Evolutionary conservation across 192 early-diverging fungal genomes (phyloP).

Genomic region (Geranomyces michiganensis): DNA sequence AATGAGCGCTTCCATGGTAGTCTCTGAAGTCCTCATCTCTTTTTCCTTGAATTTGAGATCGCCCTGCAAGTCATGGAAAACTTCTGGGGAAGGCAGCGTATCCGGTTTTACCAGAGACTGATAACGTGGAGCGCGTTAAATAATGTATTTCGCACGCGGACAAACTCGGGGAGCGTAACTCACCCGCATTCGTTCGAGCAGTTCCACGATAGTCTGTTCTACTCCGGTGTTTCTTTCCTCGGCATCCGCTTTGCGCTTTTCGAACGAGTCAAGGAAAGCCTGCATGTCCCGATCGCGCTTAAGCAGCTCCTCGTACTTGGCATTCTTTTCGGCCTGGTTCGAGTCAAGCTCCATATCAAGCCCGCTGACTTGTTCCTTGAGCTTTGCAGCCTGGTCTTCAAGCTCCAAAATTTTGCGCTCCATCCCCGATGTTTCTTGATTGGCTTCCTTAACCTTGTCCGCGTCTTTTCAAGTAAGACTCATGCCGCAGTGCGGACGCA

Average conservation of each 20-base stretch:
- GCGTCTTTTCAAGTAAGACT: too few species aligned
- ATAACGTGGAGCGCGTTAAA: not conserved
- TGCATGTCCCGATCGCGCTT: constrained; percentile 64
- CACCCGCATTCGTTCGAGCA: constrained; percentile 48
- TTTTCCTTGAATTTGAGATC: constrained; percentile 65
- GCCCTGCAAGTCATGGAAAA: constrained; percentile 55
- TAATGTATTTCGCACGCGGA: not conserved
- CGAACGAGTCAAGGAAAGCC: constrained; percentile 55
- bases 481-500: not conserved
- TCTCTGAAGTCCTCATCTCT: constrained; percentile 62
- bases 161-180: not conserved
- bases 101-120: constrained; percentile 39
- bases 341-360: constrained; percentile 54
- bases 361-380: constrained; percentile 52
- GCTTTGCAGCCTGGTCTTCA: constrained; percentile 45
- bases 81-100: constrained; percentile 49
- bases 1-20: constrained; percentile 53
- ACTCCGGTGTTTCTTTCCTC: constrained; percentile 29
- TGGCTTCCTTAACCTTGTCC: constrained; percentile 58
- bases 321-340: constrained; percentile 45
- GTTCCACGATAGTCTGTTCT: constrained; percentile 47
- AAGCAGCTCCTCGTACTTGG: constrained; percentile 64
- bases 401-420: constrained; percentile 57
- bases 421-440: constrained; percentile 65
- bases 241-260: constrained; percentile 42